Percentiles rank a stretch among this genome's conserved stretches.
Evolutionary conservation across 805 yeast species (phyloP).

Genomic region (Starmerella tilneyi): DNA sequence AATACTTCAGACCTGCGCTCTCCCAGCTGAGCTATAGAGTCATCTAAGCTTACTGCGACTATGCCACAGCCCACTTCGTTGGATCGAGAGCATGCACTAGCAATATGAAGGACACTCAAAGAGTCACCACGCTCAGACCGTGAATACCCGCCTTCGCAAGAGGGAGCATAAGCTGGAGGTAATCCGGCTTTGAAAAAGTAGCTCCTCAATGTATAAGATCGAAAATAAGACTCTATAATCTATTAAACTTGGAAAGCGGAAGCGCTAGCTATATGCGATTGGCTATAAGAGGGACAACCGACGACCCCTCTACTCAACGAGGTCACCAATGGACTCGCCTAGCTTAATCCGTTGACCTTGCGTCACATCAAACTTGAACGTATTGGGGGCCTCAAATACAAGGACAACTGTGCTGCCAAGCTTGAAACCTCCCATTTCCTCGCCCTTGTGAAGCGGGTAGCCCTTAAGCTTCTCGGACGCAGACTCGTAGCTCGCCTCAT

Average conservation of each 20-base stretch:
- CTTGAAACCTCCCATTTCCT: slow-evolving; percentile 95
- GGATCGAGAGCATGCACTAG: neutral
- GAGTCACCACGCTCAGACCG: too few species aligned
- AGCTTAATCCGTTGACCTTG: slow-evolving; percentile 71
- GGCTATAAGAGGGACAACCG: too few species aligned
- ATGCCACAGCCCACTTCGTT: slow-evolving; percentile 1
- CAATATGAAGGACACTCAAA: neutral
- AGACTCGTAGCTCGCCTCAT: slow-evolving; percentile 82
- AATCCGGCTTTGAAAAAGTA: too few species aligned
- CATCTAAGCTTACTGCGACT: neutral
- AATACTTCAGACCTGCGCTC: slow-evolving; percentile 10
- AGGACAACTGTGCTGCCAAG: slow-evolving; percentile 94
- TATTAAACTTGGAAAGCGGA: too few species aligned
- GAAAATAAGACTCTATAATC: too few species aligned
- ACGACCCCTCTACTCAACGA: neutral
- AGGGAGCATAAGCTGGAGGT: too few species aligned
- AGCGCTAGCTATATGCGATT: too few species aligned
- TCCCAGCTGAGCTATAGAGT: slow-evolving; percentile 11
- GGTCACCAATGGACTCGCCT: slow-evolving; percentile 66
- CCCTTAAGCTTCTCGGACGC: slow-evolving; percentile 75
- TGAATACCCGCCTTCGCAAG: too few species aligned
- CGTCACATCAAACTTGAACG: slow-evolving; percentile 57
- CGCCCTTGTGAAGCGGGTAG: slow-evolving; percentile 78
- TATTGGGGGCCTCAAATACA: slow-evolving; percentile 88
- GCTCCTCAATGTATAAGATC: too few species aligned